Conservation (phyloP, 2,329 filamentous ascomycete species). For the Aureobasidium melanogenum region DNA sequence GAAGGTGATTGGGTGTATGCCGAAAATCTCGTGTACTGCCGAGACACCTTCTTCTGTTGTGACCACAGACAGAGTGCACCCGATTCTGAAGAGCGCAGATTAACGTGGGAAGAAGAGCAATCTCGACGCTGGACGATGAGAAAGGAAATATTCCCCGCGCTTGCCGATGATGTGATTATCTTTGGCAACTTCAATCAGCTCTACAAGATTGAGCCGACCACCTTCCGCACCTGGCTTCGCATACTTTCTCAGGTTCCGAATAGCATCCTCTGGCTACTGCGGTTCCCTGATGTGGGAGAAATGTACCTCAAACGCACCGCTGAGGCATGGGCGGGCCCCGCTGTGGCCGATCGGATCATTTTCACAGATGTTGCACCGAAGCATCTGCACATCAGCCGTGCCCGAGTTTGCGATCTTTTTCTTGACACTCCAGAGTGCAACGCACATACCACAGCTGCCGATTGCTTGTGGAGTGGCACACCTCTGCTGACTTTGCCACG, state of each 20-base stretch:
- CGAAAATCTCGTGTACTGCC: slow-evolving; percentile 91
- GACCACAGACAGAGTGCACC: slow-evolving; percentile 87
- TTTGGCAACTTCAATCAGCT: slow-evolving; percentile 97
- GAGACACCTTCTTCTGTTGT: slow-evolving; percentile 96
- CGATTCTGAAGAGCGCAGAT: slow-evolving; percentile 54
- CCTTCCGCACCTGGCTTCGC: slow-evolving; percentile 89
- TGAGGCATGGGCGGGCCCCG: slow-evolving; percentile 69
- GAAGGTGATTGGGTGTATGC: slow-evolving; percentile 77
- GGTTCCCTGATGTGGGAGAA: slow-evolving; percentile 90
- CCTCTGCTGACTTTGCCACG: slow-evolving; percentile 82
- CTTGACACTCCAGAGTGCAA: slow-evolving; percentile 97
- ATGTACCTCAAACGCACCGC: slow-evolving; percentile 75
- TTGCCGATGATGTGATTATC: slow-evolving; percentile 78
- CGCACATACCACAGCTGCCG: slow-evolving; percentile 92
- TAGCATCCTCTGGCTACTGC: slow-evolving; percentile 87
- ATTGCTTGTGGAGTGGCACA: slow-evolving; percentile 93
- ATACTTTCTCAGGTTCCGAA: slow-evolving; percentile 81
- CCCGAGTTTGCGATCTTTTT: slow-evolving; percentile 87
- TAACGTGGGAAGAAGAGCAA: slow-evolving; percentile 81
- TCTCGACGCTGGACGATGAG: slow-evolving; percentile 81
- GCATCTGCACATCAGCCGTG: slow-evolving; percentile 83
- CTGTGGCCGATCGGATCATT: slow-evolving; percentile 76
- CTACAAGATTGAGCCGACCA: slow-evolving; percentile 98
- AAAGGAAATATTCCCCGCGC: slow-evolving; percentile 76
- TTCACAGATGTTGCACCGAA: slow-evolving; percentile 98